Evolutionary conservation across 148 eudicot species (phyloP), one percentile per base, ranked within the genome.

Genomic region (Cornus kousa): DNA sequence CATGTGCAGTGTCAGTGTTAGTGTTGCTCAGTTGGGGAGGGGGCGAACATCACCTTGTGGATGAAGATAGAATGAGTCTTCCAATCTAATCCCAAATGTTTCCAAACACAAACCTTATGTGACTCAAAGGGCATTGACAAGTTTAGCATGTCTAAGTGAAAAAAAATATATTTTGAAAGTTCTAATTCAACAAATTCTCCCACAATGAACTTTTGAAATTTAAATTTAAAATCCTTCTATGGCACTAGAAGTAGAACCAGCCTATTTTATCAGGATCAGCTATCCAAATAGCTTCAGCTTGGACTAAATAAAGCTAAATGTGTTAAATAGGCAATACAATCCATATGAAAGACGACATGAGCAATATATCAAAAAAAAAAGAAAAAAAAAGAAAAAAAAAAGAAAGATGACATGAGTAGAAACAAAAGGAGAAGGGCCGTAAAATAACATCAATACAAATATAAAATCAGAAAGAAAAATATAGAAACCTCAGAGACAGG

Each of bases 401-500:
- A 28, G 28, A 28, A 28, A 32, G 19, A 64, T 28, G 43, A 70
- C 17, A 67, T 59, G n/a, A 43, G 32, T 70, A n/a, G 67, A 22
- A 62, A 76, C 20, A 17, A 19, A 72, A 23, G 43, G 57, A 32
- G 22, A 69, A 57, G 22, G 16, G 14, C 2, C 39, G 23, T 24
- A 28, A 65, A 32, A n/a, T 72, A 33, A 65, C 9, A 46, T 68
- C 46, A 5, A 39, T 43, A 14, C 2, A 43, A 28, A 11, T 46
- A 17, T 46, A 9, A 72, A 73, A 57, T 74, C 43, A 74, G 12
- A 19, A 43, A 28, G 55, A 53, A 7, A 67, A 62, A 74, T 60
- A 74, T 12, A 70, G 24, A 75, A 74, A 96, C 99, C 99, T 96
- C 99, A 11, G 99, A 79, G 74, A 96, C 50, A 46, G 99, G 99